These are phyloP conservation scores for Rhizopogon vinicolor DNA, from an alignment of 768 basidiomycete genomes.

Conservation along the genomic window DNA sequence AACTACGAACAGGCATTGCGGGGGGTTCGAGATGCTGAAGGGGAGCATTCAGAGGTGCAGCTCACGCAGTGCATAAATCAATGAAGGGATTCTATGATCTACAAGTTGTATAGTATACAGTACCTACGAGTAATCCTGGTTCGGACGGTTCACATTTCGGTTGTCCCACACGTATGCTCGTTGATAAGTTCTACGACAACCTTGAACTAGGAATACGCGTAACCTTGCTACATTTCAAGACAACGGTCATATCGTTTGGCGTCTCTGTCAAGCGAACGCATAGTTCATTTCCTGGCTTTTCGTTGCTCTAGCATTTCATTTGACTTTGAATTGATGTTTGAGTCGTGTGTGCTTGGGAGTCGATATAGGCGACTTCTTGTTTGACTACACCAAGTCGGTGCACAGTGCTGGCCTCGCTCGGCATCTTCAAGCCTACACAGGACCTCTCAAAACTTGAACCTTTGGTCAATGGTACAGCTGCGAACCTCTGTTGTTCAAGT, in stretches of 20 bases:
- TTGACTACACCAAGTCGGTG: constrained; percentile 19
- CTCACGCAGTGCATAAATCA: constrained; percentile 25
- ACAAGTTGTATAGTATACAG: neutral
- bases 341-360: constrained; percentile 22
- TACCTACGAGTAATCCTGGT: neutral
- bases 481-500: constrained; percentile 21
- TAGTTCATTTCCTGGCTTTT: constrained; percentile 16
- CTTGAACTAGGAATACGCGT: constrained; percentile 25
- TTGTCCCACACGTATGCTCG: neutral
- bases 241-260: constrained; percentile 13
- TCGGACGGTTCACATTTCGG: constrained; percentile 1
- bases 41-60: constrained; percentile 15
- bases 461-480: constrained; percentile 28
- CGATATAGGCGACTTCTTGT: constrained; percentile 11
- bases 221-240: constrained; percentile 13
- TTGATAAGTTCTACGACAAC: constrained; percentile 3
- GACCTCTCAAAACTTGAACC: constrained; percentile 20
- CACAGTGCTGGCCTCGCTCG: constrained; percentile 13
- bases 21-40: constrained; percentile 17
- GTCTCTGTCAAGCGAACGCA: constrained; percentile 13
- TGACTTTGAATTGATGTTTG: constrained; percentile 21
- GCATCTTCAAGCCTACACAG: constrained; percentile 9
- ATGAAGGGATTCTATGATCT: constrained; percentile 7
- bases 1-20: constrained; percentile 22
- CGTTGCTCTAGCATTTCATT: constrained; percentile 5